These are phyloP conservation scores for Naematelia aurantialba DNA, from an alignment of 768 basidiomycete genomes.

Conservation along the genomic window DNA sequence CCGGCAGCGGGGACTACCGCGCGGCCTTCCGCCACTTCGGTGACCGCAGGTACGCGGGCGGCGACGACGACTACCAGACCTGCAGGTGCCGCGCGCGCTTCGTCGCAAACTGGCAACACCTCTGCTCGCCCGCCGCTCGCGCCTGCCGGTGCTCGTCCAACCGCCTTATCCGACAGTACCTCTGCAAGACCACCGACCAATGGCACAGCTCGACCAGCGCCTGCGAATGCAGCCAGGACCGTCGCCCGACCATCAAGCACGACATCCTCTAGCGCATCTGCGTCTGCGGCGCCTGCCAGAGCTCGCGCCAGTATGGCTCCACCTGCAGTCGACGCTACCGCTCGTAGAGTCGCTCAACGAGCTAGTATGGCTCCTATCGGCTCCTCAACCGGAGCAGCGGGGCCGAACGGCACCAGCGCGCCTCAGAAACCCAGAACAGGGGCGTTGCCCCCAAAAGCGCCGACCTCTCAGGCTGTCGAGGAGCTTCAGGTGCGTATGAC, in stretches of 20 bases:
- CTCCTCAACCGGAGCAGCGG: neutral
- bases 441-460: neutral
- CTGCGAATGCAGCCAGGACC: neutral
- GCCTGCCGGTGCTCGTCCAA: too few species aligned
- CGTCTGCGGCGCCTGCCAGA: neutral
- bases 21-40: neutral
- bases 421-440: slow-evolving; percentile 13
- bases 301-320: slow-evolving; percentile 2
- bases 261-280: neutral
- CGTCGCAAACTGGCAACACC: too few species aligned
- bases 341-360: slow-evolving; percentile 1
- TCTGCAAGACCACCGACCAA: too few species aligned
- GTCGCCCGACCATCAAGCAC: neutral
- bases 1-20: neutral
- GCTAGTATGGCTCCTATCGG: slow-evolving; percentile 15
- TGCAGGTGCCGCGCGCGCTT: slow-evolving; percentile 1
- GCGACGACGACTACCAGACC: neutral
- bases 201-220: too few species aligned
- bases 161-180: neutral
- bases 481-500: slow-evolving; percentile 23
- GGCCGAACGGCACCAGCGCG: neutral
- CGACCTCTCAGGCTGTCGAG: slow-evolving; percentile 11
- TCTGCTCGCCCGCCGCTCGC: too few species aligned
- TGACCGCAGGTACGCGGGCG: neutral
- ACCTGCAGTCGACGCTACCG: slow-evolving; percentile 5